These are phyloP conservation scores for Metschnikowia picachoensis DNA, from an alignment of 805 yeast genomes.

Conservation along the genomic window DNA sequence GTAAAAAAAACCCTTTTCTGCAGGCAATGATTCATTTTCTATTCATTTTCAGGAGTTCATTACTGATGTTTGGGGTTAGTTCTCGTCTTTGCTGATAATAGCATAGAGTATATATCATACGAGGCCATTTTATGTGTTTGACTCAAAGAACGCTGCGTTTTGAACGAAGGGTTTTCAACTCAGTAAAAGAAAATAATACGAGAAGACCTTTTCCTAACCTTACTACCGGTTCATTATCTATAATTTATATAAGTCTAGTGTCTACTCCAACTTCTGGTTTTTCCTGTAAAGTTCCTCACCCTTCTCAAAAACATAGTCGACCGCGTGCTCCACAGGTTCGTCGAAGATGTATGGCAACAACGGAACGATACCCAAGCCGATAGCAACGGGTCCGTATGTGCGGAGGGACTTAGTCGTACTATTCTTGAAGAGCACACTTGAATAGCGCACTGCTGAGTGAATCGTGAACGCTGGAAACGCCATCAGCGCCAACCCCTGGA, in stretches of 20 bases:
- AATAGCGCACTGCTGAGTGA: slow-evolving; percentile 69
- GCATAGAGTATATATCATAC: accelerated
- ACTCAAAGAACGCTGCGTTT: too few relatives aligned
- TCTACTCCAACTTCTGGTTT: slow-evolving; percentile 6
- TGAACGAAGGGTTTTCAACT: too few relatives aligned
- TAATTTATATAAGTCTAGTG: neutral
- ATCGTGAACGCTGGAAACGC: slow-evolving; percentile 84
- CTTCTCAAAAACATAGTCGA: slow-evolving; percentile 58
- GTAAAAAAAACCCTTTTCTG: too few relatives aligned
- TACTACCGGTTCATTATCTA: neutral
- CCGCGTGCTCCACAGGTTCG: slow-evolving; percentile 72
- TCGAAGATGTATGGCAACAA: slow-evolving; percentile 74
- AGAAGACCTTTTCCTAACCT: neutral
- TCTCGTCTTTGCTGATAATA: too few relatives aligned
- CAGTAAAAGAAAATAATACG: too few relatives aligned
- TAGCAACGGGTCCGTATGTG: slow-evolving; percentile 72
- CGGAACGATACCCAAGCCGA: slow-evolving; percentile 76
- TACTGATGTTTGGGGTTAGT: too few relatives aligned
- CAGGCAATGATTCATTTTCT: too few relatives aligned
- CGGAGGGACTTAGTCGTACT: slow-evolving; percentile 44
- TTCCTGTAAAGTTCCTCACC: slow-evolving; percentile 27
- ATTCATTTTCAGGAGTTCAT: too few relatives aligned
- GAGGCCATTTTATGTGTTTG: too few relatives aligned
- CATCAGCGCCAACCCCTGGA: slow-evolving; percentile 82
- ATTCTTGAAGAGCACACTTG: slow-evolving; percentile 59